Conservation (phyloP, 768 basidiomycete species). For the Podaxis sp. region DNA sequence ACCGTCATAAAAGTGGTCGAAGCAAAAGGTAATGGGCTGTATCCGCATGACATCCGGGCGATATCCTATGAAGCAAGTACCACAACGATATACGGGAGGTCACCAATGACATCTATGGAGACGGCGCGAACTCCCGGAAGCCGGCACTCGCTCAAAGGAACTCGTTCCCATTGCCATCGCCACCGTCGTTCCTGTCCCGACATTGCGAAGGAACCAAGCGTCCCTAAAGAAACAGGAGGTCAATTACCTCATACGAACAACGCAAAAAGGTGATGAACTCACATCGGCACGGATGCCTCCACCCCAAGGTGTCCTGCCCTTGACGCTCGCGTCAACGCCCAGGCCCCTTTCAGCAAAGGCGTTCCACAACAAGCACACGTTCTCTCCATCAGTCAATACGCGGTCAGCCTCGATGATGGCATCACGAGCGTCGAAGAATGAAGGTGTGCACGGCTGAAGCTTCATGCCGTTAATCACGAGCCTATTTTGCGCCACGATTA, state of each 20-base stretch:
- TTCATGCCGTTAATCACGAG: constrained; percentile 93
- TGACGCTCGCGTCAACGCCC: constrained; percentile 72
- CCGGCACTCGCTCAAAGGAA: background rate
- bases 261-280: constrained; percentile 14
- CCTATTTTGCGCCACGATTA: constrained; percentile 28
- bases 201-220: constrained; percentile 30
- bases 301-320: constrained; percentile 87
- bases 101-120: background rate
- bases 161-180: background rate
- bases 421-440: constrained; percentile 87
- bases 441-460: constrained; percentile 88
- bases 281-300: constrained; percentile 80
- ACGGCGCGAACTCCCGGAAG: background rate
- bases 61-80: background rate
- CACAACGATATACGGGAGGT: background rate
- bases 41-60: background rate
- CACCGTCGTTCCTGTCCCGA: constrained; percentile 17
- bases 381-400: constrained; percentile 89
- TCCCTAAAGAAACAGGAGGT: constrained; percentile 19
- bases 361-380: constrained; percentile 84
- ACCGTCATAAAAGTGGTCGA: background rate
- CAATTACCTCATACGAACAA: background rate
- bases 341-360: constrained; percentile 84
- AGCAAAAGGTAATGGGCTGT: background rate
- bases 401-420: constrained; percentile 92